phyloP scores from a whole-genome alignment of 2,329 filamentous ascomycete genomes.

The Apiospora phragmitis region DNA sequence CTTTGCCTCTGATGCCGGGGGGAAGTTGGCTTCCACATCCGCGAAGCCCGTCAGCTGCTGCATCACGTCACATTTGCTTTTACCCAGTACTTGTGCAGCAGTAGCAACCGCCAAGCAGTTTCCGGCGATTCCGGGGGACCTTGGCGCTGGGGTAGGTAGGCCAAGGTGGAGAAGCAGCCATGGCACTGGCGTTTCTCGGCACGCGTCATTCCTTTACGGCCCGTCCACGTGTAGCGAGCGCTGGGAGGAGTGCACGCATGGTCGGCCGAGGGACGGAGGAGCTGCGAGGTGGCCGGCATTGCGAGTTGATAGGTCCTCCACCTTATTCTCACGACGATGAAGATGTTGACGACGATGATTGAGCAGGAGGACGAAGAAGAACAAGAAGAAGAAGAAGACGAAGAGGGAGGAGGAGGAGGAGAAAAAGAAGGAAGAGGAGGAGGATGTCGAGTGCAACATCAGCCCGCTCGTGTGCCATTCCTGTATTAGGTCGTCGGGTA shows the following conservation, averaged over 20 bases:
- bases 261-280: constrained; percentile 20
- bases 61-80: constrained; percentile 18
- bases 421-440: not conserved
- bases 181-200: constrained; percentile 18
- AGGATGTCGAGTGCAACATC: not conserved
- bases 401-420: not conserved
- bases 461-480: constrained; percentile 20
- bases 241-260: constrained; percentile 14
- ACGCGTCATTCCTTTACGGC: constrained; percentile 19
- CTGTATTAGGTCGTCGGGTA: constrained; percentile 18
- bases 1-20: not conserved
- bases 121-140: not conserved
- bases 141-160: not conserved
- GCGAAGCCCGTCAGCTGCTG: constrained; percentile 22
- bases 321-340: constrained; percentile 8
- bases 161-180: not conserved
- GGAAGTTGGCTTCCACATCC: constrained; percentile 14
- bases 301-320: constrained; percentile 16
- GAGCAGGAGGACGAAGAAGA: too few species aligned
- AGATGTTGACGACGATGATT: not conserved
- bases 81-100: constrained; percentile 15
- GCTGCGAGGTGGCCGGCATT: not conserved
- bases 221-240: constrained; percentile 22
- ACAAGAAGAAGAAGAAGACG: not conserved
- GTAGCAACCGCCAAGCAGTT: not conserved